These are phyloP conservation scores for Plasmodium relictum DNA, from an alignment of 169 alveolate species.

Conservation along the genomic window DNA sequence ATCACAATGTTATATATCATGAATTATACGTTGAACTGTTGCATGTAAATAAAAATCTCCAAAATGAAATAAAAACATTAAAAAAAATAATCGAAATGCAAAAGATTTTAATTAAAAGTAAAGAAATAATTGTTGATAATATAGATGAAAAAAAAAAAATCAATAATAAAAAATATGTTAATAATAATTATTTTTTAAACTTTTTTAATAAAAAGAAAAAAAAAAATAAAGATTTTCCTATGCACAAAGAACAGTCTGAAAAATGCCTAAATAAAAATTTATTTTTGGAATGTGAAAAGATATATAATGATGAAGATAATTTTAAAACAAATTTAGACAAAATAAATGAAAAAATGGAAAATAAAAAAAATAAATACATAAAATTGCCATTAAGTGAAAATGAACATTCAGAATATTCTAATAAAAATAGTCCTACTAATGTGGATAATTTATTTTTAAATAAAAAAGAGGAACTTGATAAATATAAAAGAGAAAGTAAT, in stretches of 20 bases:
- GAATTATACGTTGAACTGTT: conserved; percentile 67
- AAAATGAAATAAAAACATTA: conserved; percentile 49
- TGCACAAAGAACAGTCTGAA: neutral
- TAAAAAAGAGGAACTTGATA: neutral
- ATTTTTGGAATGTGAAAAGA: conserved; percentile 24
- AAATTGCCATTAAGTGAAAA: conserved; percentile 50
- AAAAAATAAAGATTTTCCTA: conserved; percentile 20
- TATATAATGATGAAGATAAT: conserved; percentile 17
- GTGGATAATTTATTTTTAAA: neutral
- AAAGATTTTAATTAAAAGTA: conserved; percentile 46
- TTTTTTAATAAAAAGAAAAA: conserved; percentile 68
- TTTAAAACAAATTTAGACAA: conserved; percentile 14
- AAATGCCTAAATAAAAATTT: neutral
- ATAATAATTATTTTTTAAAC: conserved; percentile 56
- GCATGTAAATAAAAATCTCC: conserved; percentile 57
- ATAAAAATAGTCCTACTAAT: neutral
- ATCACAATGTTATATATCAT: conserved; percentile 58
- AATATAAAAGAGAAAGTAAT: conserved; percentile 6
- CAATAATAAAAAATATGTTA: conserved; percentile 31
- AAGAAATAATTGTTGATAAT: conserved; percentile 17
- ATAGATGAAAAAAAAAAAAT: conserved; percentile 46
- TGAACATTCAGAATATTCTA: neutral
- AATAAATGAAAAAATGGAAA: neutral
- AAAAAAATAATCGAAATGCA: conserved; percentile 67
- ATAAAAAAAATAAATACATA: conserved; percentile 35